Evolutionary conservation across 768 basidiomycete species (phyloP), one percentile per base, ranked within the genome.

Genomic region (Pulveroboletus sp.): DNA sequence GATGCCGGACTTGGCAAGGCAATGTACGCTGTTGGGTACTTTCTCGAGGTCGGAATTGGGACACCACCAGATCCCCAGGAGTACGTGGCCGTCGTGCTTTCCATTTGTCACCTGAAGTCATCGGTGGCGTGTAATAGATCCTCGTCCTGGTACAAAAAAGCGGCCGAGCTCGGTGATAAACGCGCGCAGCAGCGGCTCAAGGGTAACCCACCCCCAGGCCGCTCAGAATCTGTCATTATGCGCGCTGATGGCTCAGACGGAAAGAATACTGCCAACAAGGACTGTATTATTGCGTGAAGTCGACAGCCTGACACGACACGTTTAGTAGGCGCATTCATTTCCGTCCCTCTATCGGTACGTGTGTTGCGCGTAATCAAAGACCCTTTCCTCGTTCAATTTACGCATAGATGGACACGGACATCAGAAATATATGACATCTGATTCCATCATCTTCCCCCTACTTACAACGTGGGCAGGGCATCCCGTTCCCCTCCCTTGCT

Each of bases 1-100:
- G 94, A 97, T 28, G 82, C 79, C 10, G 95, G 93, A 1, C 77
- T 99, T 12, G 80, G 83, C 5, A 99, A 99, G 68, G 96, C 96
- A 10, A 89, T 96, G 83, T 99, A 99, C 59, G 96, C 94, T 18
- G 86, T 94, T 1, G 96, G 96, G 2, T 99, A 99, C 73, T 99
- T 99, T 68, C 79, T 86, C 56, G 95, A 99, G 72, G 92, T 95
- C 40, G 95, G 94, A 35, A 91, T 93, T 52, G 91, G 91, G 37
- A 89, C 87, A 38, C 62, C 76, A 44, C 74, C 80, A 26, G 82
- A 82, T 70, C 71, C 78, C 60, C 69, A 74, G 44, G 85, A 91
- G 81, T 90, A 62, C 57, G 85, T 77, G 17, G 32, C 46, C 46
- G 53, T 49, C 50, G 30, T 43, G 14, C 3, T 6, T n/a, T 35